Evolutionary conservation across 345 rosid species (phyloP), one percentile per base, ranked within the genome.

Genomic region (Populus davidiana): DNA sequence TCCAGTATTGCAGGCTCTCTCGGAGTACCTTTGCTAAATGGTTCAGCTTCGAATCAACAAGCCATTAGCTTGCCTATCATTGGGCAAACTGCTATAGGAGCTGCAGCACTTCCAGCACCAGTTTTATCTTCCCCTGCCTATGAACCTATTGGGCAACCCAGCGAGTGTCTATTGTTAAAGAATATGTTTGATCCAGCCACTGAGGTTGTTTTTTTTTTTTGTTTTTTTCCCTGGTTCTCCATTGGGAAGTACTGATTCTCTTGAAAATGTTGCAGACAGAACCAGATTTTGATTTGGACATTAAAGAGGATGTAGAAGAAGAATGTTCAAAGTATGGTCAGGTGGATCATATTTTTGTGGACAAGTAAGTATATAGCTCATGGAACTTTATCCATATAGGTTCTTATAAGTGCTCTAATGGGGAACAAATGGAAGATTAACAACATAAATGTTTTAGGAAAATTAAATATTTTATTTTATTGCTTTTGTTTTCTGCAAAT

Each of bases 161-260:
- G 92, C 69, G 95, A 91, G 79, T 94, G 94, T 77, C 87, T 94
- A 78, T 81, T 94, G 79, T 86, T 94, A 86, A 93, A 94, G 86
- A 94, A 94, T 79, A 85, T 94, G 93, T 94, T 94, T 79, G 98
- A 93, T 85, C 94, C 97, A 75, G 90, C 89, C 18, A 86, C 97
- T 1, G 98, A 94, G 97, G 98, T 94, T 76, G 79, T 66, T 69
- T 43, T 73, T 65, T 36, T 31, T 54, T 75, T 80, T 67, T 67
- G 35, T 69, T 67, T 35, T 67, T 29, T 69, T 25, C 44, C 36
- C 39, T 69, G 8, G 43, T 47, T n/a, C 38, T 63, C 33, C 67
- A 23, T 50, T 59, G 29, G 36, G 68, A 14, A 23, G 62, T 52
- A 33, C 49, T 82, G 65, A 83, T 59, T 54, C 50, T 73, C 59